phyloP scores from a whole-genome alignment of 257 asterid species.

The Dorcoceras hygrometricum region DNA sequence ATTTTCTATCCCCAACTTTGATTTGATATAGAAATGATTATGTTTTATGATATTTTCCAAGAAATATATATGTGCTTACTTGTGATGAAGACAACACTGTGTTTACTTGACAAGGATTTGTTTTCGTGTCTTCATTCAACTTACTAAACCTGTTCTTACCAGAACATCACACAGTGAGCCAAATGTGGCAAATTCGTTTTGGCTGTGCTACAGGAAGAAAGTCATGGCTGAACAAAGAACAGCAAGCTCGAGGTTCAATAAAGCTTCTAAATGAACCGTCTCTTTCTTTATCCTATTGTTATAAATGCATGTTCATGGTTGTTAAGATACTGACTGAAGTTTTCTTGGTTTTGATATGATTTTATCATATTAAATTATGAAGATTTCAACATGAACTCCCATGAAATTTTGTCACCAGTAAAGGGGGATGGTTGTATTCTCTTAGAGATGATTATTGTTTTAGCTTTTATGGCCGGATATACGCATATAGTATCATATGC shows the following conservation, averaged over 20 bases:
- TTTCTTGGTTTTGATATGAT: neutral
- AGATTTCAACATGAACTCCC: neutral
- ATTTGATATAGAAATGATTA: too few relatives aligned
- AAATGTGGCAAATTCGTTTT: constrained; percentile 60
- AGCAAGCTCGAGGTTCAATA: constrained; percentile 61
- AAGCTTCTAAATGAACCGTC: constrained; percentile 15
- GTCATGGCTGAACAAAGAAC: constrained; percentile 65
- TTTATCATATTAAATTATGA: too few relatives aligned
- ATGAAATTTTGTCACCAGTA: neutral
- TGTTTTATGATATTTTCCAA: neutral
- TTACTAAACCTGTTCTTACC: constrained; percentile 31
- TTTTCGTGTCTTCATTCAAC: constrained; percentile 8
- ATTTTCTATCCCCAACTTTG: too few relatives aligned
- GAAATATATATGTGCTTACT: neutral
- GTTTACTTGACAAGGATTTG: neutral
- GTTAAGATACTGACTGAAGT: constrained; percentile 14
- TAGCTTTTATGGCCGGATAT: neutral
- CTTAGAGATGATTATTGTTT: too few relatives aligned
- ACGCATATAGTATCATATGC: neutral
- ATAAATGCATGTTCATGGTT: constrained; percentile 12
- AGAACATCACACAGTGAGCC: constrained; percentile 76
- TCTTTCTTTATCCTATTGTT: neutral
- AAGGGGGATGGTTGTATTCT: neutral
- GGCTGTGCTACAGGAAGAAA: constrained; percentile 71
- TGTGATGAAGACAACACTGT: neutral